Evolutionary conservation across 176 grass and related monocot species (phyloP), one percentile per base, ranked within the genome.

Genomic region (Leersia perrieri): DNA sequence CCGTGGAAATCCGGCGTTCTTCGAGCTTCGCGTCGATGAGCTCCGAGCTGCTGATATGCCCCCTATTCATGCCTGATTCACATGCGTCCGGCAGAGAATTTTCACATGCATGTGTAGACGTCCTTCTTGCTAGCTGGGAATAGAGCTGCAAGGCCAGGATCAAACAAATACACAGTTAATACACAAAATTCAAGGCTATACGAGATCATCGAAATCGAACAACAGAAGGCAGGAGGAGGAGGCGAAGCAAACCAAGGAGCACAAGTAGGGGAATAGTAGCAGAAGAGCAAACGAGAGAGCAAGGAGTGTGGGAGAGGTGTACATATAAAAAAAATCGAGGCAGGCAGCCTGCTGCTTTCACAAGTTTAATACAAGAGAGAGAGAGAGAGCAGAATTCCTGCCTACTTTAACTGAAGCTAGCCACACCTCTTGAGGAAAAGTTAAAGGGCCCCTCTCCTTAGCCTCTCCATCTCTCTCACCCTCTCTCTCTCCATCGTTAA

Each of bases 1-100:
- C 51, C 39, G 83, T 84, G 64, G 81, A 92, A 80, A 97, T 97
- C 74, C 90, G 89, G 88, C 94, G 92, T 85, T 97, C 95, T 36
- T 94, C 95, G 27, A 97, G 90, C 85, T 97, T 97, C 34, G 92
- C 90, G 76, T 92, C 90, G 61, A 97, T 97, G 79, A 94, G 88
- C 76, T 94, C 86, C 64, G 91, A 93, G 91, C 91, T 90, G 82
- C 91, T 90, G 85, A 84, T 76, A 39, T 90, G 85, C 26, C 82
- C 80, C 65, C 82, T 88, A 47, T 88, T 88, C 88, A 90, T 94
- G 58, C 32, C 66, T 86, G 60, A 36, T 86, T 88, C 91, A 87
- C 53, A 72, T n/a, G 77, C 73, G 66, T 58, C 64, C 7, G 29
- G 23, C 47, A 39, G 33, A 49, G 12, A 36, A 35, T 13, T 66